Percentiles rank a stretch among this genome's conserved stretches.
phyloP scores from a whole-genome alignment of 352 stramenopile species.

The Globisporangium acanthophoron region DNA sequence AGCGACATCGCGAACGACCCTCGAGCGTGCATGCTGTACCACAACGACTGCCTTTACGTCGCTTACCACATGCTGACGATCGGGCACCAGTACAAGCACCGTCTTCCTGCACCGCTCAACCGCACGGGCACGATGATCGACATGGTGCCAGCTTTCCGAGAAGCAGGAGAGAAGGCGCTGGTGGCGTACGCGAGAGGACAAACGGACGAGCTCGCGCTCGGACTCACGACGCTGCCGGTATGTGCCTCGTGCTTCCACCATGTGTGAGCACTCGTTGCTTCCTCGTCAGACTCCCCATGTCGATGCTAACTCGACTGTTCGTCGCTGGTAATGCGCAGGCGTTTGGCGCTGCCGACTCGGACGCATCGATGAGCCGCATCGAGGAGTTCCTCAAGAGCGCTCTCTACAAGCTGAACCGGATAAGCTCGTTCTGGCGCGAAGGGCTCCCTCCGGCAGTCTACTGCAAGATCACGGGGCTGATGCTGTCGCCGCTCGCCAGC shows the following conservation, averaged over 20 bases:
- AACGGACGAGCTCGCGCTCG: slow-evolving; percentile 37
- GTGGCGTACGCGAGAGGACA: slow-evolving; percentile 33
- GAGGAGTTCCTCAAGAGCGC: slow-evolving; percentile 53
- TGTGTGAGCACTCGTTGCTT: neutral
- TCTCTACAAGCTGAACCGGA: slow-evolving; percentile 62
- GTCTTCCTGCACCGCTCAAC: slow-evolving; percentile 45
- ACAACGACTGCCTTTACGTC: slow-evolving; percentile 85
- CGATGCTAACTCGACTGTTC: neutral
- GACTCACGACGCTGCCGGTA: slow-evolving; percentile 41
- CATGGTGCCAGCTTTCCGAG: slow-evolving; percentile 64
- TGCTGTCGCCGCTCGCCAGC: slow-evolving; percentile 52
- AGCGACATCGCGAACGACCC: slow-evolving; percentile 60
- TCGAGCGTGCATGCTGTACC: slow-evolving; percentile 68
- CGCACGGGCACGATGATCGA: slow-evolving; percentile 74
- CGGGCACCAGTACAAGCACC: slow-evolving; percentile 64
- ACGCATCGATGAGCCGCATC: slow-evolving; percentile 25
- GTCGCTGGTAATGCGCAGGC: slow-evolving; percentile 14
- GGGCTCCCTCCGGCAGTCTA: slow-evolving; percentile 49
- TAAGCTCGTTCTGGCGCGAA: slow-evolving; percentile 61
- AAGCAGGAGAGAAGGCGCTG: slow-evolving; percentile 51
- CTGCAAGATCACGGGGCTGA: slow-evolving; percentile 36
- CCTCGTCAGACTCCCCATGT: too few species aligned
- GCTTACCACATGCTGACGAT: slow-evolving; percentile 77
- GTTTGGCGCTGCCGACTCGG: slow-evolving; percentile 33
- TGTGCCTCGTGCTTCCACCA: neutral